phyloP scores from a whole-genome alignment of 139 green algal species.

The Picochlorum costavermella region DNA sequence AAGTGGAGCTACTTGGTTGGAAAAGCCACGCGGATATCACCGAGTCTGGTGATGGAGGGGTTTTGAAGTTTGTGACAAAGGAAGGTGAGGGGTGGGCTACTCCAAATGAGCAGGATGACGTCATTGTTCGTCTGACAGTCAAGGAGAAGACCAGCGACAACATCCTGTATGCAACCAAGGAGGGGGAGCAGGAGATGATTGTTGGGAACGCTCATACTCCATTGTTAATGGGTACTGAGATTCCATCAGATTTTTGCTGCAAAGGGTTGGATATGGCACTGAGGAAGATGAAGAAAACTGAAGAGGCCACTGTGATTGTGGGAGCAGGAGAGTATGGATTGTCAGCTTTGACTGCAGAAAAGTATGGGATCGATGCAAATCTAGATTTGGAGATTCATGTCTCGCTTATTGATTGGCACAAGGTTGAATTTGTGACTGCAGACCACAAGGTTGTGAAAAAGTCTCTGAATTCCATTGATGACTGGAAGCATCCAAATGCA shows the following conservation, averaged over 20 bases:
- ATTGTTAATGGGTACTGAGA: slow-evolving; percentile 44
- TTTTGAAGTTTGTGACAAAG: slow-evolving; percentile 60
- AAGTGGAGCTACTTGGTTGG: slow-evolving; percentile 83
- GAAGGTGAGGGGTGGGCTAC: slow-evolving; percentile 51
- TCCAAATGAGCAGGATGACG: slow-evolving; percentile 55
- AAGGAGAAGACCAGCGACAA: slow-evolving; percentile 1
- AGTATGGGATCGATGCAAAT: slow-evolving; percentile 43
- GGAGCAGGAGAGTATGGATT: slow-evolving; percentile 32
- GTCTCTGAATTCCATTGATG: slow-evolving; percentile 50
- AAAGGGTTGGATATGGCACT: slow-evolving; percentile 37
- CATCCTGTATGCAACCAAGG: too few species aligned
- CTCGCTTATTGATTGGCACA: slow-evolving; percentile 64
- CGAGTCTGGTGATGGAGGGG: slow-evolving; percentile 49
- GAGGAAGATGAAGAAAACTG: slow-evolving; percentile 72
- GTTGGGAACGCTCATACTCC: not conserved
- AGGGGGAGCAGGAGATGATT: too few species aligned
- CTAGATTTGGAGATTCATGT: slow-evolving; percentile 60
- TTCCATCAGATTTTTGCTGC: slow-evolving; percentile 21
- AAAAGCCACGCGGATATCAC: slow-evolving; percentile 75
- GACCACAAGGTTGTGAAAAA: slow-evolving; percentile 70
- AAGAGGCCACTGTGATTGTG: slow-evolving; percentile 26
- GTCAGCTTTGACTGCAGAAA: slow-evolving; percentile 47
- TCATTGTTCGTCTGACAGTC: slow-evolving; percentile 42
- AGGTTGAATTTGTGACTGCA: slow-evolving; percentile 34
- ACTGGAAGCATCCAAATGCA: slow-evolving; percentile 64